A percentile compares a stretch with the other conserved stretches of the same genome.
Conservation (phyloP, 306 rosid genomes). For the Lotus japonicus region DNA sequence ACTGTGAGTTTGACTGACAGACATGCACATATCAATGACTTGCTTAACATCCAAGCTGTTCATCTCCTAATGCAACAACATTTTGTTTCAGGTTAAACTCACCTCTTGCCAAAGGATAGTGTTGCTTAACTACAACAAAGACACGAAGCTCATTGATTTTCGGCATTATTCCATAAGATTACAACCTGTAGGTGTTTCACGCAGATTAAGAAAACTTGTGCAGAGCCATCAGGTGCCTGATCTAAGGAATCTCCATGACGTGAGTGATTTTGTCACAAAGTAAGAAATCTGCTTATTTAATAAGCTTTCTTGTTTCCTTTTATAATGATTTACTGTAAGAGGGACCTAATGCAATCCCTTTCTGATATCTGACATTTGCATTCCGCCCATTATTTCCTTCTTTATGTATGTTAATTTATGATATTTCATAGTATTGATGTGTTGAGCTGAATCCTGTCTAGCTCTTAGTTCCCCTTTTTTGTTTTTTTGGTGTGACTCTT, state of each 20-base stretch:
- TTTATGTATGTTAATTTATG: neutral
- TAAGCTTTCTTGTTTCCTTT: neutral
- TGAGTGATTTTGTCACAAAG: slow-evolving; percentile 94
- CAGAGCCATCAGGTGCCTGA: slow-evolving; percentile 92
- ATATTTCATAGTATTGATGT: neutral
- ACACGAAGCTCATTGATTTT: slow-evolving; percentile 81
- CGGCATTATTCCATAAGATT: slow-evolving; percentile 91
- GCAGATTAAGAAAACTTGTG: slow-evolving; percentile 79
- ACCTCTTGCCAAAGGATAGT: slow-evolving; percentile 90
- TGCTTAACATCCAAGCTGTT: neutral
- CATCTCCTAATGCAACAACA: slow-evolving; percentile 6
- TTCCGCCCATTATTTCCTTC: neutral
- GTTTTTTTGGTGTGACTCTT: neutral
- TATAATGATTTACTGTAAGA: neutral
- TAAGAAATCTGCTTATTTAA: slow-evolving; percentile 31
- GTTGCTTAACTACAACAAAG: slow-evolving; percentile 89
- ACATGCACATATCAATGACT: neutral
- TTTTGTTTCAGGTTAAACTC: slow-evolving; percentile 68
- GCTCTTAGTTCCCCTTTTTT: neutral
- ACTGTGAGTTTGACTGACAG: slow-evolving; percentile 57
- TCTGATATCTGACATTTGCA: neutral
- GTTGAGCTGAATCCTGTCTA: neutral
- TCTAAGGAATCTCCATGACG: slow-evolving; percentile 87
- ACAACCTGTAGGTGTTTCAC: slow-evolving; percentile 94
- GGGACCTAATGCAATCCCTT: neutral